A percentile compares a stretch with the other conserved stretches of the same genome.
Conservation (phyloP, 176 grass and related monocot species). For the Ampelocalamus luodianensis region DNA sequence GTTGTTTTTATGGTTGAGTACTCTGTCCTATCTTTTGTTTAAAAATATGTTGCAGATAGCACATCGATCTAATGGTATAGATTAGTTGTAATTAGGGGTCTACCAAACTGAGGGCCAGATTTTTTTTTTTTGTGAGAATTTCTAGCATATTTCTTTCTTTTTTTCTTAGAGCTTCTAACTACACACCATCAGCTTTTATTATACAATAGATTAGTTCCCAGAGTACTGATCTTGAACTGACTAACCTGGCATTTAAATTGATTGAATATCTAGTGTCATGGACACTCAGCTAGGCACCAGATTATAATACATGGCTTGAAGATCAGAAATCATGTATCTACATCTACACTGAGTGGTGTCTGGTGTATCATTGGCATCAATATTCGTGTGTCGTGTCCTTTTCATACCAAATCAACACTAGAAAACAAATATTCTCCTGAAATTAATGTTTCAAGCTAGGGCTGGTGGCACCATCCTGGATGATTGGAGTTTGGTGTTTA, state of each 20-base stretch:
- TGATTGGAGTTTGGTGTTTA: background rate
- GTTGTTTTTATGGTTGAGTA: background rate
- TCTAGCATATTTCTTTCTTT: background rate
- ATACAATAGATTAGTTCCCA: background rate
- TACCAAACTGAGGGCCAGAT: background rate
- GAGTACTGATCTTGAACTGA: conserved; percentile 29
- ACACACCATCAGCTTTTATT: background rate
- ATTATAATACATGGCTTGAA: background rate
- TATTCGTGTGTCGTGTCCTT: background rate
- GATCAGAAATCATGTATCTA: background rate
- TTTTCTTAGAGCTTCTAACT: background rate
- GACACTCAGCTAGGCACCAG: background rate
- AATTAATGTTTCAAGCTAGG: conserved; percentile 16
- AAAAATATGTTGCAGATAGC: background rate
- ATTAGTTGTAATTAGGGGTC: background rate
- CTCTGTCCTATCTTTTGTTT: background rate
- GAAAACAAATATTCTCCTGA: background rate
- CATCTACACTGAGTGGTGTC: background rate
- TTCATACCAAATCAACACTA: background rate
- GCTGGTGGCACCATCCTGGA: background rate
- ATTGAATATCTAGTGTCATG: background rate
- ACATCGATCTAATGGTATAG: background rate
- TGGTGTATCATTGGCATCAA: background rate
- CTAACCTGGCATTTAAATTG: background rate
- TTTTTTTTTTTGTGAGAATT: background rate